Evolutionary conservation across 805 yeast genomes (phyloP), one percentile per base, ranked within the genome.

Genomic region (Metschnikowia reukaufii): DNA sequence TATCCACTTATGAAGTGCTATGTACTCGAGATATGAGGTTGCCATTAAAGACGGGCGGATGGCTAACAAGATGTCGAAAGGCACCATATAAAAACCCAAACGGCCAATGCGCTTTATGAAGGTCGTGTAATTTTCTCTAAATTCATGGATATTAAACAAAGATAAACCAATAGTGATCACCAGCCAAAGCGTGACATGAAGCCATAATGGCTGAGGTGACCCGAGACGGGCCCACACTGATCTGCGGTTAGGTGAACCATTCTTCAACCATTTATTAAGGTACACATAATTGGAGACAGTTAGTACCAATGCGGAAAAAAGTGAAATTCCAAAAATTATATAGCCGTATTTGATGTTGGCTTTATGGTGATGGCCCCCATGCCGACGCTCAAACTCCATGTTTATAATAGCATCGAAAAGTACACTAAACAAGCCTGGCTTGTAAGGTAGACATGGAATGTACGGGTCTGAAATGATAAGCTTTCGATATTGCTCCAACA

Each of bases 1-100:
- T 1, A 84, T 53, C 91, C 92, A 85, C 56, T 84, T 84, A 60
- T 86, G 95, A 7, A 86, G 55, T 16, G 70, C 70, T 10, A 86
- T 57, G 12, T 79, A 65, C 43, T 78, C 79, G 48, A 83, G 61
- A 56, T 86, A 86, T 43, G 63, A 76, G 19, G 58, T 49, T 4
- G 72, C 72, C 44, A 75, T 58, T 32, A 76, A 75, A n/a, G 74
- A 66, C 2, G 89, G 88, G 45, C 84, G 69, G 12, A 84, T 55
- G 2, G 79, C 79, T 15, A 85, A 57, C 32, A 78, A 70, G 2
- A 84, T 65, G 52, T 80, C 79, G 29, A 86, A 62, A 0, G 89
- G 84, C 2, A 82, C 61, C 38, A 86, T 63, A 1, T 76, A 74
- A 56, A 79, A 84, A 1, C 83, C 68, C 8, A 86, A 50, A 43